phyloP scores from a whole-genome alignment of 805 yeast species.

The Saturnispora hagleri region DNA sequence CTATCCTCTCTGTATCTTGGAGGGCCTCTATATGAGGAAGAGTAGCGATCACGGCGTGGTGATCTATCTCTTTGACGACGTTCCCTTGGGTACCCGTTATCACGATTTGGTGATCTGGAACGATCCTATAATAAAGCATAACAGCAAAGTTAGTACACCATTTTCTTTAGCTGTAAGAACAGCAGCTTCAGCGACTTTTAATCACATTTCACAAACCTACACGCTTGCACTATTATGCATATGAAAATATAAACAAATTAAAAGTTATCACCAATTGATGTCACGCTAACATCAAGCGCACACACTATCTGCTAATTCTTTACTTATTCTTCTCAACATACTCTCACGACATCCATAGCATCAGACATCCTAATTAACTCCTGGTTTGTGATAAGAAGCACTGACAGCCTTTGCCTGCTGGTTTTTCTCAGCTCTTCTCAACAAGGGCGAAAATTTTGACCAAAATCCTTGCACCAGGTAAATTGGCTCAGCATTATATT shows the following conservation, averaged over 20 bases:
- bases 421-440: slow-evolving; percentile 1
- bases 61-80: slow-evolving; percentile 20
- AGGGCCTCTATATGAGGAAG: slow-evolving; percentile 7
- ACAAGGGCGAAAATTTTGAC: background rate
- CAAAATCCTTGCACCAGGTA: background rate
- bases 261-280: background rate
- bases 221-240: background rate
- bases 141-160: background rate
- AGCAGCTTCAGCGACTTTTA: background rate
- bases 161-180: background rate
- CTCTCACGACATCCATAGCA: slow-evolving; percentile 56
- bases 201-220: background rate
- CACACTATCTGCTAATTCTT: background rate
- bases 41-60: slow-evolving; percentile 4
- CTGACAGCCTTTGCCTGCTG: background rate
- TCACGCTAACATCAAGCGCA: background rate
- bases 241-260: background rate
- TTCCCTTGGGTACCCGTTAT: slow-evolving; percentile 16
- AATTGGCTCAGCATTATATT: background rate
- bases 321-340: slow-evolving; percentile 18
- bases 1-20: slow-evolving; percentile 16
- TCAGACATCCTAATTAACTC: slow-evolving; percentile 37
- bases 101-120: slow-evolving; percentile 25
- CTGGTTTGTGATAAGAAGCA: background rate
- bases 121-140: slow-evolving; percentile 15